Evolutionary conservation across 2,329 filamentous ascomycete species (phyloP).

Genomic region (Orbilia oligospora): DNA sequence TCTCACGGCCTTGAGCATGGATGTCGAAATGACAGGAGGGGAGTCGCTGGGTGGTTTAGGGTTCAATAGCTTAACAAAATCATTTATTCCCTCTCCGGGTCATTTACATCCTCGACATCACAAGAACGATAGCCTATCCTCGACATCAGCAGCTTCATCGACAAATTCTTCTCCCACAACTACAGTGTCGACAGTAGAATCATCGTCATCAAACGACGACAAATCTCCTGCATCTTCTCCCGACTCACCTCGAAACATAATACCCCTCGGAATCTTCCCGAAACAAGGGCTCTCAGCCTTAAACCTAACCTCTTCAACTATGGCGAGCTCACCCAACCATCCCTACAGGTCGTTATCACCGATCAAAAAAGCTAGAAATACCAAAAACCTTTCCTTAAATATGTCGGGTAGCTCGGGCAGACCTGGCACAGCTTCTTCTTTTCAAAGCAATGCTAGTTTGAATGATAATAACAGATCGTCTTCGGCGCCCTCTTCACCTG

Average conservation of each 20-base stretch:
- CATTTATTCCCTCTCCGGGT: slow-evolving; percentile 56
- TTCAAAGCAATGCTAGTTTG: slow-evolving; percentile 65
- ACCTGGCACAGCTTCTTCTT: slow-evolving; percentile 70
- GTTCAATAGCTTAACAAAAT: slow-evolving; percentile 58
- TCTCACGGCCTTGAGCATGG: slow-evolving; percentile 56
- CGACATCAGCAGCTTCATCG: slow-evolving; percentile 80
- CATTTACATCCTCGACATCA: slow-evolving; percentile 72
- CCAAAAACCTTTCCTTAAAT: slow-evolving; percentile 86
- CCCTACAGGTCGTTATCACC: slow-evolving; percentile 70
- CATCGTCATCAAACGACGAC: slow-evolving; percentile 88
- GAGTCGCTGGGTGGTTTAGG: slow-evolving; percentile 59
- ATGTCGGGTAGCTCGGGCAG: slow-evolving; percentile 71
- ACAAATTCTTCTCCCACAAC: slow-evolving; percentile 96
- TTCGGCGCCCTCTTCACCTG: slow-evolving; percentile 79
- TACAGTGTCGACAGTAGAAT: slow-evolving; percentile 91
- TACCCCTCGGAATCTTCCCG: slow-evolving; percentile 68
- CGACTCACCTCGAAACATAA: slow-evolving; percentile 84
- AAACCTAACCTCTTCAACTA: slow-evolving; percentile 66
- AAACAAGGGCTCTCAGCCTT: slow-evolving; percentile 74
- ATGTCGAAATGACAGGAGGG: slow-evolving; percentile 61
- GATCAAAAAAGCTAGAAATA: slow-evolving; percentile 78
- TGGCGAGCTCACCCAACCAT: slow-evolving; percentile 66
- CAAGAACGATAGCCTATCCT: slow-evolving; percentile 83
- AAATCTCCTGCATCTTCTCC: slow-evolving; percentile 92
- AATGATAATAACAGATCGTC: slow-evolving; percentile 62